Conservation (phyloP, 441 rosid genomes). For the Cnidoscolus chayamansa region DNA sequence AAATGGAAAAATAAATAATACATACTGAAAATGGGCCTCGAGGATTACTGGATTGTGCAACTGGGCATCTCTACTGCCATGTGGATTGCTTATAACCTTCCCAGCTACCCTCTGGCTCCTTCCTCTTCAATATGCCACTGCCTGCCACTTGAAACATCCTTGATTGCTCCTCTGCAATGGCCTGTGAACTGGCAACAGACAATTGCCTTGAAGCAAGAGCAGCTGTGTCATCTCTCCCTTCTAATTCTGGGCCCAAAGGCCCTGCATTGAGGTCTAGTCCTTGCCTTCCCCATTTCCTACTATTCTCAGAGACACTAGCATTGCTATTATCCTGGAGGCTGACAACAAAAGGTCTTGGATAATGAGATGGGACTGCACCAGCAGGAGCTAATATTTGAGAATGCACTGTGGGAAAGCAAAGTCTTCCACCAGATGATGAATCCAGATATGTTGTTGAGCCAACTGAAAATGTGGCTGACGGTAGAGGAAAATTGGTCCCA, state of each 20-base stretch:
- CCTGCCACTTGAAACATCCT: conserved; percentile 34
- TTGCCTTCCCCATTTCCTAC: conserved; percentile 41
- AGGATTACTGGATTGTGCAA: conserved; percentile 32
- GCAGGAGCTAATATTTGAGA: conserved; percentile 37
- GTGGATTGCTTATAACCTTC: conserved; percentile 42
- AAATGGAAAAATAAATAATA: background rate
- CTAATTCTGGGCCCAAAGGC: conserved; percentile 37
- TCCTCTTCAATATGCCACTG: conserved; percentile 34
- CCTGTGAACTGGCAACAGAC: conserved; percentile 33
- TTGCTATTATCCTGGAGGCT: conserved; percentile 26
- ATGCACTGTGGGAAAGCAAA: conserved; percentile 38
- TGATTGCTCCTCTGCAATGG: conserved; percentile 34
- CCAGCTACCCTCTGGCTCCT: conserved; percentile 52
- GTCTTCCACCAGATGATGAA: conserved; percentile 36
- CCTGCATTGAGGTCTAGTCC: conserved; percentile 48
- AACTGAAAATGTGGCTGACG: conserved; percentile 36
- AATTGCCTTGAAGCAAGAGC: conserved; percentile 31
- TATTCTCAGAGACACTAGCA: conserved; percentile 22
- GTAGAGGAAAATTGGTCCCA: conserved; percentile 34
- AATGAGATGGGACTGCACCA: conserved; percentile 35
- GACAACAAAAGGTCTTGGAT: conserved; percentile 38
- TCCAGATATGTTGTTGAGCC: conserved; percentile 36
- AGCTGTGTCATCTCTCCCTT: conserved; percentile 34
- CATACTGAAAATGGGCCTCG: conserved; percentile 33
- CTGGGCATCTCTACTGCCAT: conserved; percentile 32